Base-by-base conservation (phyloP, 192 early-diverging fungal species). In the Coemansia pectinata region DNA sequence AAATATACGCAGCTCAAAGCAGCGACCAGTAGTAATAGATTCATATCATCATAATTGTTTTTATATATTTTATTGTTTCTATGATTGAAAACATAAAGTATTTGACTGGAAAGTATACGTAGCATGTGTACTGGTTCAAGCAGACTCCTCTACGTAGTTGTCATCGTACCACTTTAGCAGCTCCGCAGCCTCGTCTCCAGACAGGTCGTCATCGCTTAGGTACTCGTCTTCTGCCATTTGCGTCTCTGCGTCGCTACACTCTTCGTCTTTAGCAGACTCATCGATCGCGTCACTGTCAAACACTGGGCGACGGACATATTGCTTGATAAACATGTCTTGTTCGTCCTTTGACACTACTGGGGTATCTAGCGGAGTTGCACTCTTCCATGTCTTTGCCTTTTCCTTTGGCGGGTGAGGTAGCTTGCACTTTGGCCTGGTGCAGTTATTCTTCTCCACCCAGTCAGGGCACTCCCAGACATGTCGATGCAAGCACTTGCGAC, bases 381-480 rank as follows among this genome's bases (percentile, higher is more conserved):
- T 61, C 41, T 36, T 36, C 34, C 34, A 36, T 36, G 44, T 63
- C 9, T 39, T 72, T 33, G 50, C 41, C 9, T 33, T 70, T 41
- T 42, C 23, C 14, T 44, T 57, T n/a, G 12, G 33, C 25, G 78
- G 74, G 40, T 92, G 91, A 3, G 89, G 87, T 67, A 90, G 72
- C 5, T 83, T 82, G 65, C 91, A 92, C 21, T 85, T 87, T 17
- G 65, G 53, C 29, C 70, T 76, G 17, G 74, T 62, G 62, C 91
- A 92, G 27, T 86, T 86, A 11, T 79, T 78, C 25, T 87, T 86
- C 17, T 88, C 88, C 0, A 80, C 85, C 84, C 89, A 90, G 66
- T 88, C 88, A 0, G 91, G 91, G 44, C 91, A 92, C 21, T 90
- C 85, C 74, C 86, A 85, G 5, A 90, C 85, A 73, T 92, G 91